Evolutionary conservation across 2,329 filamentous ascomycete species (phyloP).

Genomic region (Aspergillus tamarii): DNA sequence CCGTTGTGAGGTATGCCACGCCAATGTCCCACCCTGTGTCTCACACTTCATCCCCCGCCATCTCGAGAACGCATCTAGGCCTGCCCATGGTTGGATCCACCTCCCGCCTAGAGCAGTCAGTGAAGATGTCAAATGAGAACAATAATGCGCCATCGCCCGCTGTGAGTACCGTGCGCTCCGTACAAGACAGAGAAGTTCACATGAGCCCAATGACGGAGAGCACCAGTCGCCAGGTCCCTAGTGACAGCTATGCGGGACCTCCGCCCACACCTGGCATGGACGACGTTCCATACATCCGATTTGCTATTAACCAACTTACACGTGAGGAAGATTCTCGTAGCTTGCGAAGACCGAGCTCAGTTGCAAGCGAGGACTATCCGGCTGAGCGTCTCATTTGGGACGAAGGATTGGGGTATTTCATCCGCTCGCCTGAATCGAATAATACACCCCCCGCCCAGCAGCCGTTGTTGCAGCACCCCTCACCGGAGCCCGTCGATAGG

Average conservation of each 20-base stretch:
- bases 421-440: constrained; percentile 35
- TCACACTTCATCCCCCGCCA: constrained; percentile 32
- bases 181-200: constrained; percentile 25
- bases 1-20: constrained; percentile 48
- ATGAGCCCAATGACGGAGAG: constrained; percentile 30
- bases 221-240: constrained; percentile 29
- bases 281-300: constrained; percentile 84
- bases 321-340: constrained; percentile 67
- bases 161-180: constrained; percentile 32
- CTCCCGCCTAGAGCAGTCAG: constrained; percentile 16
- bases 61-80: constrained; percentile 31
- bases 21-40: constrained; percentile 43
- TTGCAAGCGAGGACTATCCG: constrained; percentile 50
- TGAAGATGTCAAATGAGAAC: constrained; percentile 10
- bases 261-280: constrained; percentile 75
- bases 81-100: constrained; percentile 19
- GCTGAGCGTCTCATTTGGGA: constrained; percentile 55
- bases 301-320: constrained; percentile 85
- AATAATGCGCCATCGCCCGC: constrained; percentile 24
- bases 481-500: constrained; percentile 21
- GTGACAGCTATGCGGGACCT: constrained; percentile 37
- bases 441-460: constrained; percentile 39
- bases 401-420: constrained; percentile 49
- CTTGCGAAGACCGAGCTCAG: constrained; percentile 55
- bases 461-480: constrained; percentile 33